Evolutionary conservation across 257 asterid genomes (phyloP).

Genomic region (Scutellaria minor): DNA sequence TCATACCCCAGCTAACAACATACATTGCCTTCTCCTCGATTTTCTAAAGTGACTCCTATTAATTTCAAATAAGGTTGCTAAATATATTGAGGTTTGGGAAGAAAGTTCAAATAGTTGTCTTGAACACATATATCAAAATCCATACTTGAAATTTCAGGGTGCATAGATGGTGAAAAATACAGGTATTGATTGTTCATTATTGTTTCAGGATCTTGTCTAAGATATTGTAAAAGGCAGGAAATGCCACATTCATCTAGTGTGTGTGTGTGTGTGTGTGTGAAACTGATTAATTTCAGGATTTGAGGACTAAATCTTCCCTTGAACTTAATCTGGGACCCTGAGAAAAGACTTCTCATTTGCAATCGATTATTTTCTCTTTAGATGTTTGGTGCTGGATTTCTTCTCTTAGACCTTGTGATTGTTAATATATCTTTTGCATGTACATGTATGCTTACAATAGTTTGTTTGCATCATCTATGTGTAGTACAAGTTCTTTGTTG

Average conservation of each 20-base stretch:
- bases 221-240: neutral
- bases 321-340: constrained; percentile 13
- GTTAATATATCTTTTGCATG: neutral
- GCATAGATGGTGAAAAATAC: neutral
- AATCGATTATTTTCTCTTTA: constrained; percentile 15
- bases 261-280: neutral
- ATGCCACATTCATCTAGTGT: neutral
- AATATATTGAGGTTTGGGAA: neutral
- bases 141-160: neutral
- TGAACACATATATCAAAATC: neutral
- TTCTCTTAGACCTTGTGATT: neutral
- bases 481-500: constrained; percentile 82
- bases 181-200: neutral
- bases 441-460: constrained; percentile 6
- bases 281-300: neutral
- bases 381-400: constrained; percentile 19
- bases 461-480: constrained; percentile 33
- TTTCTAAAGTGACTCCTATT: neutral
- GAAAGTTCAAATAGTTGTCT: neutral
- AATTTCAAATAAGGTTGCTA: neutral
- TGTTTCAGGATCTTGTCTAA: neutral
- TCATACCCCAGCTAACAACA: neutral
- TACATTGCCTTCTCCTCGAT: neutral
- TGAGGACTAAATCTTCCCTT: constrained; percentile 6
- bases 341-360: constrained; percentile 6